These are phyloP conservation scores for Fusarium oxysporum DNA, from an alignment of 2,329 filamentous ascomycete species.

Conservation along the genomic window DNA sequence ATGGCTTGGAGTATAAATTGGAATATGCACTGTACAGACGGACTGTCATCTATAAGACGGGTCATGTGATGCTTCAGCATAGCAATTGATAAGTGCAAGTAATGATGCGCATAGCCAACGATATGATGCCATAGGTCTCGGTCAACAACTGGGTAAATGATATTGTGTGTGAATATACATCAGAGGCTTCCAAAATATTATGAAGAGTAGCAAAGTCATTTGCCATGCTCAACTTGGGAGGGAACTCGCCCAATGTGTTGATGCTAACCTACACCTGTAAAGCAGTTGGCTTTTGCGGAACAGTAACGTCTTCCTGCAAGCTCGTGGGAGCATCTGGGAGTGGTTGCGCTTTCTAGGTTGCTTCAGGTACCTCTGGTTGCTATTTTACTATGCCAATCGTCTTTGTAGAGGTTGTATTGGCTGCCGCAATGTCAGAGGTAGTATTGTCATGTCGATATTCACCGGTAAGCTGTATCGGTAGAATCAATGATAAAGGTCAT, in stretches of 20 bases:
- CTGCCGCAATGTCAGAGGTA: not conserved
- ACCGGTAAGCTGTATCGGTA: not conserved
- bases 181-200: not conserved
- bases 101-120: not conserved
- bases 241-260: not conserved
- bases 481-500: not conserved
- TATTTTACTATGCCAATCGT: not conserved
- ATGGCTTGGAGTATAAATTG: constrained; percentile 22
- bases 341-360: not conserved
- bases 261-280: not conserved
- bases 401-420: not conserved
- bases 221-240: not conserved
- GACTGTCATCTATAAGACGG: constrained; percentile 39
- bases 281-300: not conserved
- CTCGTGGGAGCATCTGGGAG: not conserved
- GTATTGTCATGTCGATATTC: no score
- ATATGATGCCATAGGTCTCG: not conserved
- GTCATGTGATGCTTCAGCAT: constrained; percentile 41
- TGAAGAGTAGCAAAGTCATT: not conserved
- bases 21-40: constrained; percentile 13
- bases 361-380: no score
- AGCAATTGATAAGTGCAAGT: not conserved
- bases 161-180: not conserved
- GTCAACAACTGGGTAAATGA: no score
- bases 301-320: not conserved